Conservation (phyloP, 1,284 basidiomycete species). For the Omphalotus olearius region DNA sequence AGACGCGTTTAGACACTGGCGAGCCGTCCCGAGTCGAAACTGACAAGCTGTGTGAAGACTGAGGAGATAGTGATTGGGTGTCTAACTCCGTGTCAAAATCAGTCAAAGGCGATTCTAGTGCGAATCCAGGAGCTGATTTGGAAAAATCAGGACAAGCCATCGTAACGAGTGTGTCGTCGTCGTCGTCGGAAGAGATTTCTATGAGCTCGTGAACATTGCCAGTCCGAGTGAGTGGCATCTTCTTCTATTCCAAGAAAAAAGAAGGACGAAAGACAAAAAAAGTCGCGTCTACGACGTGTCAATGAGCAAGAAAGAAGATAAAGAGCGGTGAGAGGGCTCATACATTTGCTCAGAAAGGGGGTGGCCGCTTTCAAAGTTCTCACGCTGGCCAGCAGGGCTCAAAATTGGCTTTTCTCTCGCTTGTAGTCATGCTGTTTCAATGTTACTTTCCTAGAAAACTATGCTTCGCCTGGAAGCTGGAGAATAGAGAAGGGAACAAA, state of each 20-base stretch:
- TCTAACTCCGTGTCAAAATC: not conserved
- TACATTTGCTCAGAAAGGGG: not conserved
- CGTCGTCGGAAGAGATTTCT: not conserved
- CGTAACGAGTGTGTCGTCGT: not conserved
- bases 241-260: not conserved
- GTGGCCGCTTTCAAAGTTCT: no score
- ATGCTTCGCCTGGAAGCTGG: no score
- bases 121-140: not conserved
- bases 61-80: not conserved
- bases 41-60: no score
- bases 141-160: not conserved
- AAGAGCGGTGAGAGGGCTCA: not conserved
- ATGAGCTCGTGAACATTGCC: not conserved
- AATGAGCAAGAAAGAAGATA: not conserved
- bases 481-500: no score
- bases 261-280: not conserved
- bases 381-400: no score
- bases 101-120: not conserved
- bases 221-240: slow-evolving; percentile 1
- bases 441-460: no score
- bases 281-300: slow-evolving; percentile 3
- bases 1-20: no score
- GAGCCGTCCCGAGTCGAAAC: no score
- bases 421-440: no score
- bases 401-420: no score